Evolutionary conservation across 2,329 filamentous ascomycete species (phyloP), one percentile per base, ranked within the genome.

Genomic region (Claviceps cyperi): DNA sequence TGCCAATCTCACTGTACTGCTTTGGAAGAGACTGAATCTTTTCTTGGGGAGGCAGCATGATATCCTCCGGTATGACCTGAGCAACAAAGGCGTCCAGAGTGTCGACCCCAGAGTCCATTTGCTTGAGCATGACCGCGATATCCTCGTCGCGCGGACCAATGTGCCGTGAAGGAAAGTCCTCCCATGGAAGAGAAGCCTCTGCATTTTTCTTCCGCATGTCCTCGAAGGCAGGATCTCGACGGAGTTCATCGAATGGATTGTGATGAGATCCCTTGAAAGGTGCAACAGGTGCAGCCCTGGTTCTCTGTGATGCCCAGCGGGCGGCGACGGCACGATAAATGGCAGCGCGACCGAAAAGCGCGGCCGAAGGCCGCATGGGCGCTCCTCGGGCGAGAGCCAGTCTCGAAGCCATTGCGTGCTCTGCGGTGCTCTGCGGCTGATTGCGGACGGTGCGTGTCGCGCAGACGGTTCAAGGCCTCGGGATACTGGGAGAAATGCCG

Each of bases 21-120:
- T 51, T 80, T 68, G 52, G 77, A 32, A 32, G 28, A 32, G 28
- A 77, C 51, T 77, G 58, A 32, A 62, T 58, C 4, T 54, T 54
- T 52, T 57, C 55, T 51, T 58, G 40, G 8, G 61, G 60, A 4
- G 58, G 58, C 1, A 57, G 52, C 49, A 92, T 72, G 51, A 96
- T 86, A 59, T 89, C 81, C 28, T 77, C 69, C 0, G 91, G 91
- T 15, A 97, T 74, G 46, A 96, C 90, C 68, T 94, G 80, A 59
- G 78, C 73, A 41, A 96, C 78, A 61, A 97, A 95, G 28, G 86
- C 81, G 55, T 96, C 88, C 52, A 97, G 67, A 44, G 75, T 82
- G 53, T 75, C 71, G 9, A 74, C 83, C 0, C 86, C 85, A 17
- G 88, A 86, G 52, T 87, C 82, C 40, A 97, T 73, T 1, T 76